Conservation (phyloP, 2,329 filamentous ascomycete genomes). For the Penicillium sp. region DNA sequence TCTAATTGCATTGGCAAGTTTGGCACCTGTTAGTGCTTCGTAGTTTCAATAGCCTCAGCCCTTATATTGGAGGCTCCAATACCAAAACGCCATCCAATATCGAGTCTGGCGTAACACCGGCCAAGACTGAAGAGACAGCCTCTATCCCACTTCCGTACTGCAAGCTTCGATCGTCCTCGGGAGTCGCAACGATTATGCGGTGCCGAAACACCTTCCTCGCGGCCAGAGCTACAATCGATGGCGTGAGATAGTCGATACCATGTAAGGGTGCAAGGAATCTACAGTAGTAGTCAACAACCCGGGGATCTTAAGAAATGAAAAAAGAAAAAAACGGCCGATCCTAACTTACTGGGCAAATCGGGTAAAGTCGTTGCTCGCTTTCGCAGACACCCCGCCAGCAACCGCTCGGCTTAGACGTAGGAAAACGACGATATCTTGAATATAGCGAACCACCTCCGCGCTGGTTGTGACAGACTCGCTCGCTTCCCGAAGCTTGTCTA, state of each 20-base stretch:
- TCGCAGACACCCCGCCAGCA: slow-evolving; percentile 67
- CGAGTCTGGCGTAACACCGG: slow-evolving; percentile 51
- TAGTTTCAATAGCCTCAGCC: background rate
- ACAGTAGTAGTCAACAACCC: background rate
- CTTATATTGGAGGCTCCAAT: slow-evolving; percentile 53
- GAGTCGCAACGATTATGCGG: slow-evolving; percentile 64
- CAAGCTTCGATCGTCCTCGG: slow-evolving; percentile 75
- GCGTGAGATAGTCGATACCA: slow-evolving; percentile 71
- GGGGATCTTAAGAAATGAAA: background rate
- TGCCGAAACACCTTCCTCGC: slow-evolving; percentile 84
- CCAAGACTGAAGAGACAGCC: slow-evolving; percentile 63
- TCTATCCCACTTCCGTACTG: slow-evolving; percentile 82
- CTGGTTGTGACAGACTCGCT: slow-evolving; percentile 59
- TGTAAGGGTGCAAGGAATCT: slow-evolving; percentile 69
- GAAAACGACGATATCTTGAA: slow-evolving; percentile 82
- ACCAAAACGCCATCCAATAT: slow-evolving; percentile 57
- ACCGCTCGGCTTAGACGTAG: slow-evolving; percentile 84
- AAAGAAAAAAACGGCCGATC: background rate
- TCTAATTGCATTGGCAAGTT: background rate
- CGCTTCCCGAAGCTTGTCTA: slow-evolving; percentile 57
- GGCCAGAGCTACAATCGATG: slow-evolving; percentile 75
- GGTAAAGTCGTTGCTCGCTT: slow-evolving; percentile 72
- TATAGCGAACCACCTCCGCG: slow-evolving; percentile 74
- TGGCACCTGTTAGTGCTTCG: background rate
- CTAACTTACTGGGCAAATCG: slow-evolving; percentile 55